Evolutionary conservation across 495 filamentous ascomycete genomes (phyloP), one percentile per base, ranked within the genome.

Genomic region (Bryoglossum gracile): DNA sequence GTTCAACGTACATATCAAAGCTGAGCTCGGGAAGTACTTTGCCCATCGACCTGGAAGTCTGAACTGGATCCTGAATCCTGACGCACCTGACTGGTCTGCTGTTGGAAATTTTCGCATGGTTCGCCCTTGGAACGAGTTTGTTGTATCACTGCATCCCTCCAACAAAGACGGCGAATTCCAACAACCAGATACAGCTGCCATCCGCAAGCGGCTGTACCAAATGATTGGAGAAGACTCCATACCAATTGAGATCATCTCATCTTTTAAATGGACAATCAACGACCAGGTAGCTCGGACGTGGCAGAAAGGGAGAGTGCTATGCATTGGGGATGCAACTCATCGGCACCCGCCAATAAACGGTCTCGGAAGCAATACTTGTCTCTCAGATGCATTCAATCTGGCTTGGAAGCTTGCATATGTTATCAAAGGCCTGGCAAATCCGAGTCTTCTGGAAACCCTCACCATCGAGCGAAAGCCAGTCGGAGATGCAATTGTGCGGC

Each of bases 21-120:
- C 68, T 3, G 77, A 81, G 47, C 56, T 82, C 13, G 70, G 71
- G 4, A 66, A 74, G 35, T 54, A 73, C 9, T 62, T 81, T 48
- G 42, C 65, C 35, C 58, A 69, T 37, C 67, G 77, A 0, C 63
- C 61, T 11, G 78, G 77, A 0, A 78, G 78, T 51, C 66, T 82
- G 22, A 77, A 82, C 48, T 81, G 75, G 73, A 45, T 45, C 58
- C 65, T 1, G 54, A 63, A 41, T 13, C 70, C 64, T 6, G 62
- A 68, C 28, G 46, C 57, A 9, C 70, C 70, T 3, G 56, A 58
- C 0, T 72, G 62, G 54, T 62, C 63, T 16, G 61, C 58, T 56
- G 57, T 62, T 2, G 59, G 58, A 13, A 57, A 64, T 30, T 57
- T 66, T 18, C 61, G 70, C 18, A 69, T 71, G 63, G 67, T 73